Evolutionary conservation across 2,329 filamentous ascomycete species (phyloP).

Genomic region (Pseudogymnoascus sp.): DNA sequence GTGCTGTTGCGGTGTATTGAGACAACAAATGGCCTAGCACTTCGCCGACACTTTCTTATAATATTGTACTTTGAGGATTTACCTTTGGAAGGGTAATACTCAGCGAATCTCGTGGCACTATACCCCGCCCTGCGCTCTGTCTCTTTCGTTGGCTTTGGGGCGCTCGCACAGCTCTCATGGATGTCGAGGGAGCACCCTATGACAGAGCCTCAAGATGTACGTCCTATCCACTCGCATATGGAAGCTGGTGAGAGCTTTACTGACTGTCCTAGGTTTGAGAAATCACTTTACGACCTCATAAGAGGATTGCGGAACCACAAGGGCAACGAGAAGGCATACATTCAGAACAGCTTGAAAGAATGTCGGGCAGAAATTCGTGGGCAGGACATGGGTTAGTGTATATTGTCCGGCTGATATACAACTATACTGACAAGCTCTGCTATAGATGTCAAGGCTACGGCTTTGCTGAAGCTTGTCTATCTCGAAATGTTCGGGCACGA

Average conservation of each 20-base stretch:
- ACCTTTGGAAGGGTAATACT: not conserved
- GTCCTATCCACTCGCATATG: not conserved
- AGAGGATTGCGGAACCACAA: conserved; percentile 92
- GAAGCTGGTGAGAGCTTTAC: not conserved
- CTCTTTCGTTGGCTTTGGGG: not conserved
- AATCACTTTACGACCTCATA: conserved; percentile 98
- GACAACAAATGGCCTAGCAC: not conserved
- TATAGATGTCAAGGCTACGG: conserved; percentile 87
- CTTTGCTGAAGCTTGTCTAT: conserved; percentile 90
- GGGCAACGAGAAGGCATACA: conserved; percentile 89
- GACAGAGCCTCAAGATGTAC: conserved; percentile 8
- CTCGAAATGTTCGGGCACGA: conserved; percentile 98
- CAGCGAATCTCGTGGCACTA: not conserved
- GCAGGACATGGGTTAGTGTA: conserved; percentile 74
- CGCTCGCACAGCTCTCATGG: not conserved
- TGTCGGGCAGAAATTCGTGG: conserved; percentile 87
- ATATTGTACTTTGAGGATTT: not conserved
- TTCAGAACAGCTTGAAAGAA: conserved; percentile 88
- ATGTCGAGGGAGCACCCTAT: not conserved
- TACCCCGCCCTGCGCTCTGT: not conserved
- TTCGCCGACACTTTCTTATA: not conserved
- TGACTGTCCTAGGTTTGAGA: conserved; percentile 72
- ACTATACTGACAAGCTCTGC: conserved; percentile 14
- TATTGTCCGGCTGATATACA: not conserved
- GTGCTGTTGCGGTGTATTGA: not conserved